Evolutionary conservation across 257 asterid genomes (phyloP).

Genomic region (Nicotiana tomentosiformis): DNA sequence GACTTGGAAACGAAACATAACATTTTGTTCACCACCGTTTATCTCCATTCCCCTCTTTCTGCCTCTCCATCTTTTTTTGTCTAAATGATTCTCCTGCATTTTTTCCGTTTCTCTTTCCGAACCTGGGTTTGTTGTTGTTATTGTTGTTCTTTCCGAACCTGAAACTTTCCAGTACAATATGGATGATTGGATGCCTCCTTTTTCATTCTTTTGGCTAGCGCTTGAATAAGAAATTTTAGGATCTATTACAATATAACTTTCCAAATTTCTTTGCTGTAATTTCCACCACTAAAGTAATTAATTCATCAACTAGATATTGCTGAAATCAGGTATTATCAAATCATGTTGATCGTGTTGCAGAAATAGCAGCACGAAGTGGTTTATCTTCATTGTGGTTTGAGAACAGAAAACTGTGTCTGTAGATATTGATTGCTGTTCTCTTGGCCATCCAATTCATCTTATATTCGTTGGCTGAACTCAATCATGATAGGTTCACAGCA

Average conservation of each 20-base stretch:
- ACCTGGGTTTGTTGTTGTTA: too few species aligned
- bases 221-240: neutral
- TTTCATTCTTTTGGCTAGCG: neutral
- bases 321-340: neutral
- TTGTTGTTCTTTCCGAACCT: neutral
- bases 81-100: neutral
- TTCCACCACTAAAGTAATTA: too few species aligned
- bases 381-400: neutral
- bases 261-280: neutral
- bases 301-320: too few species aligned
- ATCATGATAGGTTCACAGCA: constrained; percentile 65
- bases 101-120: neutral
- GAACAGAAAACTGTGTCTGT: neutral
- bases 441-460: neutral
- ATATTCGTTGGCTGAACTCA: constrained; percentile 1
- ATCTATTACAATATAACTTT: neutral
- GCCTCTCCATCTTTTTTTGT: neutral
- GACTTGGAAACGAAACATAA: neutral
- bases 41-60: neutral
- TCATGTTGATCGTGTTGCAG: neutral
- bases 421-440: neutral
- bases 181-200: neutral
- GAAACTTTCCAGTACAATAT: neutral
- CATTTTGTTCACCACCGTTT: neutral
- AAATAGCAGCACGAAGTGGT: neutral